Conservation (phyloP, 164 flowering plant species). For the Annona cherimola region DNA sequence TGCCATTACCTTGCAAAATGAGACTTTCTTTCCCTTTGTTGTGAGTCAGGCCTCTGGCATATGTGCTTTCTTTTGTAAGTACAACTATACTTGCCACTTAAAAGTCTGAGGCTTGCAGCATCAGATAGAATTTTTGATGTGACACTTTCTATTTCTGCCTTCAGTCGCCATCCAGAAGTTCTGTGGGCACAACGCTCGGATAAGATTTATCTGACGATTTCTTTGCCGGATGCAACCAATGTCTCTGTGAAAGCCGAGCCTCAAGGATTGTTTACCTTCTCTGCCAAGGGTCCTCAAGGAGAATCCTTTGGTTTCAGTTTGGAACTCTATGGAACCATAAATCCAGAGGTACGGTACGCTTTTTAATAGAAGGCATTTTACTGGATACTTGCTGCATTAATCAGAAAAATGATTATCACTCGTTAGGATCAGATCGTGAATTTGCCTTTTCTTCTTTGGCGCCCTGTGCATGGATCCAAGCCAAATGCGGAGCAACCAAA, state of each 20-base stretch:
- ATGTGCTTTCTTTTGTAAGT: neutral
- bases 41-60: too few relatives aligned
- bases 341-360: constrained; percentile 45
- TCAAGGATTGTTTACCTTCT: constrained; percentile 66
- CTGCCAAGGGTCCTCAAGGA: constrained; percentile 53
- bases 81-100: neutral
- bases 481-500: neutral
- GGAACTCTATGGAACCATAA: constrained; percentile 50
- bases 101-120: neutral
- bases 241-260: constrained; percentile 67
- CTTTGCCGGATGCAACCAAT: constrained; percentile 80
- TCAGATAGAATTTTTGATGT: neutral
- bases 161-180: constrained; percentile 79
- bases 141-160: constrained; percentile 6
- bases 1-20: too few relatives aligned
- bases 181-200: constrained; percentile 97
- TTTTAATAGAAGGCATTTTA: neutral
- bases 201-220: constrained; percentile 70
- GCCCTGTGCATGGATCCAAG: neutral
- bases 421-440: neutral
- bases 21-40: too few relatives aligned
- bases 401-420: too few relatives aligned
- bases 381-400: neutral
- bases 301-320: constrained; percentile 48
- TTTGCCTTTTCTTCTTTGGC: neutral